Conservation (phyloP, 495 filamentous ascomycete genomes). For the Aspergillus steynii region DNA sequence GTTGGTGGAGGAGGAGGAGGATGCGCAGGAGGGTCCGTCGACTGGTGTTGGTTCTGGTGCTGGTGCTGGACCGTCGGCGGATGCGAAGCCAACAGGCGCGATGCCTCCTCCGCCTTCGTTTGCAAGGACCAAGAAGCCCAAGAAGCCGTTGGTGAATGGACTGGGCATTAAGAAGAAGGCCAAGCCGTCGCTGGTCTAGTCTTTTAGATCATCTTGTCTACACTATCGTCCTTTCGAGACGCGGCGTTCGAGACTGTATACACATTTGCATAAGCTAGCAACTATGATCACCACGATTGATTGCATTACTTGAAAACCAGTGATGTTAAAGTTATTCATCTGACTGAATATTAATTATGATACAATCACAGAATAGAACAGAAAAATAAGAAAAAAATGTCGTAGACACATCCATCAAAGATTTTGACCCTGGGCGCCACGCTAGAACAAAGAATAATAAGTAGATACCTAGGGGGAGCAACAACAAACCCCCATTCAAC, state of each 20-base stretch:
- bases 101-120: conserved; percentile 67
- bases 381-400: conserved; percentile 24
- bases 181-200: conserved; percentile 46
- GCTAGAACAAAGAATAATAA: conserved; percentile 27
- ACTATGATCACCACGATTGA: background rate
- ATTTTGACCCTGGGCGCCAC: conserved; percentile 32
- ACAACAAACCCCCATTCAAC: conserved; percentile 13
- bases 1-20: conserved; percentile 45
- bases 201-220: background rate
- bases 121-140: conserved; percentile 77
- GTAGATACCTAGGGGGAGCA: too few species aligned
- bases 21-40: conserved; percentile 30
- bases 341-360: conserved; percentile 13
- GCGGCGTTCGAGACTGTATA: background rate
- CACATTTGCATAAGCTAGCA: conserved; percentile 1
- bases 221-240: background rate
- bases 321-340: conserved; percentile 6
- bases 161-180: conserved; percentile 91
- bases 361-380: conserved; percentile 16
- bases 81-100: conserved; percentile 31
- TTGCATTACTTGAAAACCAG: conserved; percentile 4
- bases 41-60: conserved; percentile 8
- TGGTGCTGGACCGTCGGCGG: conserved; percentile 18
- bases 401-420: conserved; percentile 29
- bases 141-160: conserved; percentile 69